Percentiles rank a stretch among this genome's conserved stretches.
Conservation (phyloP, 1,284 basidiomycete species). For the Boletus subluridellus region DNA sequence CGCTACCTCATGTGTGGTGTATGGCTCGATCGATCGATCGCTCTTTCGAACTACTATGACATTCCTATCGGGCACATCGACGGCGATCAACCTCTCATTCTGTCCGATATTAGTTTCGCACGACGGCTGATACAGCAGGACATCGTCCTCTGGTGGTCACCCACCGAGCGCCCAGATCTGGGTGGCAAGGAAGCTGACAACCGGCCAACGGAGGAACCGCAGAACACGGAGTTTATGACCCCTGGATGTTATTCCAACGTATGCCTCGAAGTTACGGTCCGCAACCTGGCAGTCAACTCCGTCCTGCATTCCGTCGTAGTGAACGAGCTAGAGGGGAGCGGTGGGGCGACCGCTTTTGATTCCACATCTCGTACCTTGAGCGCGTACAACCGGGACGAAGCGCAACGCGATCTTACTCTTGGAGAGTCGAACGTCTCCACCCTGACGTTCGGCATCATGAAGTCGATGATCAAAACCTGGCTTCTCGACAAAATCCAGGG, state of each 20-base stretch:
- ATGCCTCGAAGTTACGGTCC: conserved; percentile 85
- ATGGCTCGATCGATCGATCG: conserved; percentile 81
- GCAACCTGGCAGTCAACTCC: conserved; percentile 92
- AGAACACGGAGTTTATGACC: conserved; percentile 80
- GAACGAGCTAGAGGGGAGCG: conserved; percentile 94
- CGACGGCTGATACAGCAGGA: conserved; percentile 85
- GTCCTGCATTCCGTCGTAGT: conserved; percentile 93
- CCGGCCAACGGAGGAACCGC: conserved; percentile 74
- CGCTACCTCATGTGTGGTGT: conserved; percentile 78
- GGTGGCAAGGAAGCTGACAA: conserved; percentile 91
- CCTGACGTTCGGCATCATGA: conserved; percentile 83
- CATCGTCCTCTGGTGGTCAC: conserved; percentile 96
- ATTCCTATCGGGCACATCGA: conserved; percentile 91
- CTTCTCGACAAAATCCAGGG: conserved; percentile 81
- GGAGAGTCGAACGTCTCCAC: conserved; percentile 93
- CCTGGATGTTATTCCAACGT: conserved; percentile 92
- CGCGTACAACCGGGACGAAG: conserved; percentile 80
- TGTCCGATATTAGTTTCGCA: conserved; percentile 91
- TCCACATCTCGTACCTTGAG: conserved; percentile 88
- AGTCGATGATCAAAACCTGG: conserved; percentile 89
- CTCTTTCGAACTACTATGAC: conserved; percentile 88
- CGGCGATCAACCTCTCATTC: conserved; percentile 81
- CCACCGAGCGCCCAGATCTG: conserved; percentile 84
- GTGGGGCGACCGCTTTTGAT: conserved; percentile 91
- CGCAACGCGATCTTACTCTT: conserved; percentile 74